phyloP scores from a whole-genome alignment of 164 flowering plant genomes.

The Liriodendron chinense region DNA sequence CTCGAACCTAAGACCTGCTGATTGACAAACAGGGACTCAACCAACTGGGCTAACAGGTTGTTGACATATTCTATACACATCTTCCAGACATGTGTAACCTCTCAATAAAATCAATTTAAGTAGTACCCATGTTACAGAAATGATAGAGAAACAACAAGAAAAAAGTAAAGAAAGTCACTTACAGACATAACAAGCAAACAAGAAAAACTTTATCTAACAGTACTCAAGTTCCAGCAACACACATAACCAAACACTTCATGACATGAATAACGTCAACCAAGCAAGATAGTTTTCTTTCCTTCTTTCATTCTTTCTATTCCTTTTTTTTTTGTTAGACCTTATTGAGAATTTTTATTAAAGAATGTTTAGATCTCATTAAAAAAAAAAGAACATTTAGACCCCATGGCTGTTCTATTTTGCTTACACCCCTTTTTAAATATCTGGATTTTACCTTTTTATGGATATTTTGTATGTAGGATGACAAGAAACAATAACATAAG shows the following conservation, averaged over 20 bases:
- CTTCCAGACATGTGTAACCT: constrained; percentile 1
- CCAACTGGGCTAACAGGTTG: too few species aligned
- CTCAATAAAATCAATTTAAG: neutral
- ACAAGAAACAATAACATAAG: too few species aligned
- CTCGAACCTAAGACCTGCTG: too few species aligned
- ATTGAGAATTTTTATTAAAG: too few species aligned
- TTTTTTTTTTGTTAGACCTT: neutral
- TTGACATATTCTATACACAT: too few species aligned
- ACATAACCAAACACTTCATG: neutral
- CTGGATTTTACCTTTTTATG: too few species aligned
- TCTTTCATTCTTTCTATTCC: neutral
- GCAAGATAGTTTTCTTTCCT: neutral
- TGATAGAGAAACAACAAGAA: neutral
- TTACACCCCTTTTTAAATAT: too few species aligned
- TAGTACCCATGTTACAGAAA: neutral
- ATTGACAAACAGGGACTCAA: too few species aligned
- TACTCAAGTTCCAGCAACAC: neutral
- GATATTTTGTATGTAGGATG: too few species aligned
- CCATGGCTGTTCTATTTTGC: too few species aligned
- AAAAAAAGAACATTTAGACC: too few species aligned
- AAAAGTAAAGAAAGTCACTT: neutral
- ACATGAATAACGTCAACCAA: neutral
- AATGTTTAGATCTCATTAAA: too few species aligned
- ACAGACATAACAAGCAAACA: neutral
- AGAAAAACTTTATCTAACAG: neutral